Evolutionary conservation across 2,329 filamentous ascomycete species (phyloP).

Genomic region (Cladosporium phlei): DNA sequence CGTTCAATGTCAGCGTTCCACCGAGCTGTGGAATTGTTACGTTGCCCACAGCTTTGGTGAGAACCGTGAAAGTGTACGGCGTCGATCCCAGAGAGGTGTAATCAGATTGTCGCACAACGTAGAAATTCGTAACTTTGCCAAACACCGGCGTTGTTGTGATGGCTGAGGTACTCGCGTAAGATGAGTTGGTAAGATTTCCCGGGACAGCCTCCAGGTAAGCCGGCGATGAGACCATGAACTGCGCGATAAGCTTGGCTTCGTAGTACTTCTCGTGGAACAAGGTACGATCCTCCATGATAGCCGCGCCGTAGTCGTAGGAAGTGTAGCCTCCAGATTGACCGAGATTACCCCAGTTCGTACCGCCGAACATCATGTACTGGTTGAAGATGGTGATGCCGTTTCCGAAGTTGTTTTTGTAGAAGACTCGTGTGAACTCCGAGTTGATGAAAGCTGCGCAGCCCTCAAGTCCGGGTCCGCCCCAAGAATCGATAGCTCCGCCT

Average conservation of each 20-base stretch:
- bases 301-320: constrained; percentile 57
- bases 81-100: constrained; percentile 57
- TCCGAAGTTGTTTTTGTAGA: constrained; percentile 57
- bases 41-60: constrained; percentile 54
- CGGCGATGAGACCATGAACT: constrained; percentile 69
- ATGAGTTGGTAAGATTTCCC: constrained; percentile 45
- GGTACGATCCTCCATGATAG: constrained; percentile 65
- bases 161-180: constrained; percentile 49
- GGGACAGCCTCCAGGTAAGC: constrained; percentile 61
- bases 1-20: constrained; percentile 53
- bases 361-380: constrained; percentile 70
- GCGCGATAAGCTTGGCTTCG: constrained; percentile 70
- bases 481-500: constrained; percentile 60
- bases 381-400: constrained; percentile 57
- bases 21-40: constrained; percentile 57
- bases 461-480: constrained; percentile 65
- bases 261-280: constrained; percentile 71
- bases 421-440: constrained; percentile 71
- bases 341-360: constrained; percentile 53
- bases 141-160: constrained; percentile 60
- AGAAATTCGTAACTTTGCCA: constrained; percentile 56
- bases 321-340: constrained; percentile 60
- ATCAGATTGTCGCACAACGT: constrained; percentile 58
- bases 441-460: constrained; percentile 63
- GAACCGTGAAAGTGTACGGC: constrained; percentile 59